Percentiles rank a stretch among this genome's conserved stretches.
Evolutionary conservation across 2,329 filamentous ascomycete genomes (phyloP).

Genomic region (Colletotrichum sp.): DNA sequence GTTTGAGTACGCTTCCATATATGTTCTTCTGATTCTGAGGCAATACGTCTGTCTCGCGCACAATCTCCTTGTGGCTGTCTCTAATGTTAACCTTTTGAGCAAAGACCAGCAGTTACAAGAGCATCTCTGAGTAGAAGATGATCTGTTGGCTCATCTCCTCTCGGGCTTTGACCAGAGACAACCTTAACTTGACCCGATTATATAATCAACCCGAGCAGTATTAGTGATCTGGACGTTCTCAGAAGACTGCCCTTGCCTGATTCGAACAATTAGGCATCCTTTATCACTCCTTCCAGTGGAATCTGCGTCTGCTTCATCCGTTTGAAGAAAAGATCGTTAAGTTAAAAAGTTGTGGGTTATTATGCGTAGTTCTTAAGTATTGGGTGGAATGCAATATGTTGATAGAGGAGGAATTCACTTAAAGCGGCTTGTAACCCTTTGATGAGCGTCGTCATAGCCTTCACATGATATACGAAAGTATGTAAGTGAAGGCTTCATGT

Average conservation of each 20-base stretch:
- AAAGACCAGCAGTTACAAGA: neutral
- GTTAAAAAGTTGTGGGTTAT: too few species aligned
- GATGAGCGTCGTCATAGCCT: too few species aligned
- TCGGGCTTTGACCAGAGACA: neutral
- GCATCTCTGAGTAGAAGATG: neutral
- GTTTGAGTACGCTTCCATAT: neutral
- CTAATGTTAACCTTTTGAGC: neutral
- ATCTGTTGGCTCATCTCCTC: neutral
- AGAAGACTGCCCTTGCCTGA: neutral
- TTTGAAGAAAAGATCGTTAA: neutral
- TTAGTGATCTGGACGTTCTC: neutral
- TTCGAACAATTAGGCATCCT: too few species aligned
- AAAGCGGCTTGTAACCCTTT: too few species aligned
- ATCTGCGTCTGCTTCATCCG: neutral
- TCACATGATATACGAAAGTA: too few species aligned
- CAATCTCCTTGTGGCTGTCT: neutral
- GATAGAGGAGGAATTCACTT: too few species aligned
- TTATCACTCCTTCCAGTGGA: too few species aligned
- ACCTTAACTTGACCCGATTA: neutral
- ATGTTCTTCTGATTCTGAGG: neutral
- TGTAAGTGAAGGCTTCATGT: too few species aligned
- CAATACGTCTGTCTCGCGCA: neutral
- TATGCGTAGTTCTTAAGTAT: too few species aligned
- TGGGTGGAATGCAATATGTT: too few species aligned
- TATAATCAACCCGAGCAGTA: neutral